Conservation (phyloP, 352 stramenopile species). For the Blastocystis sp. region DNA sequence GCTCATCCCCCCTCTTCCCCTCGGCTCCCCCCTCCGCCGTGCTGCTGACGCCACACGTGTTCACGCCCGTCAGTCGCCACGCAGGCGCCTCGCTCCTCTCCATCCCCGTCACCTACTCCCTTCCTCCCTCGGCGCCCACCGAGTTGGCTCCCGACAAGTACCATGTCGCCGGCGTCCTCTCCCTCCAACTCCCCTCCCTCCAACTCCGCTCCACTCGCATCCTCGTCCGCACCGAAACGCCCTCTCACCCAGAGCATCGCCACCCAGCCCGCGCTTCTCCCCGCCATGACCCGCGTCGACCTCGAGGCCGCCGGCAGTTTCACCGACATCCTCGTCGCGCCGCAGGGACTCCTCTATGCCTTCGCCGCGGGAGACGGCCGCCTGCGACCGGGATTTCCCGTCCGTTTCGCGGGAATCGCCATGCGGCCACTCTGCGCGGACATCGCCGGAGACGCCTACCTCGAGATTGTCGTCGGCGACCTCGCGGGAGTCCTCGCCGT, state of each 20-base stretch:
- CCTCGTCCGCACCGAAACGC: too few species aligned
- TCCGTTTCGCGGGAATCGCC: slow-evolving; percentile 5
- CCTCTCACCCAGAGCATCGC: neutral
- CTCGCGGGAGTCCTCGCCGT: slow-evolving; percentile 11
- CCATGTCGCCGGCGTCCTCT: too few species aligned
- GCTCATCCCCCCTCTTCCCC: neutral
- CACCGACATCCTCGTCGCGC: neutral
- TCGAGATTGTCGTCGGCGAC: slow-evolving; percentile 47
- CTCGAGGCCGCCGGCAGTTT: slow-evolving; percentile 6
- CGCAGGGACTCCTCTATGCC: slow-evolving; percentile 1
- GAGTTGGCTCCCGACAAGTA: too few species aligned
- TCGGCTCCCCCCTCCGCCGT: neutral
- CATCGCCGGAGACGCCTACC: neutral
- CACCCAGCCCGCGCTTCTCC: neutral
- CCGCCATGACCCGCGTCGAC: too few species aligned
- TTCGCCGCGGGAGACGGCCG: neutral
- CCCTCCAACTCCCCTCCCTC: too few species aligned
- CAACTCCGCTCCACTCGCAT: too few species aligned
- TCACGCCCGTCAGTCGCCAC: too few species aligned
- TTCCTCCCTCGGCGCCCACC: too few species aligned
- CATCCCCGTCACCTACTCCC: too few species aligned
- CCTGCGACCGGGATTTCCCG: neutral
- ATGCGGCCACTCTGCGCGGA: slow-evolving; percentile 23
- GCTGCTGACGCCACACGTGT: too few species aligned
- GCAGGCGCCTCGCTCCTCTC: too few species aligned